phyloP scores from a whole-genome alignment of 805 yeast species.

The Yarrowia bubula region DNA sequence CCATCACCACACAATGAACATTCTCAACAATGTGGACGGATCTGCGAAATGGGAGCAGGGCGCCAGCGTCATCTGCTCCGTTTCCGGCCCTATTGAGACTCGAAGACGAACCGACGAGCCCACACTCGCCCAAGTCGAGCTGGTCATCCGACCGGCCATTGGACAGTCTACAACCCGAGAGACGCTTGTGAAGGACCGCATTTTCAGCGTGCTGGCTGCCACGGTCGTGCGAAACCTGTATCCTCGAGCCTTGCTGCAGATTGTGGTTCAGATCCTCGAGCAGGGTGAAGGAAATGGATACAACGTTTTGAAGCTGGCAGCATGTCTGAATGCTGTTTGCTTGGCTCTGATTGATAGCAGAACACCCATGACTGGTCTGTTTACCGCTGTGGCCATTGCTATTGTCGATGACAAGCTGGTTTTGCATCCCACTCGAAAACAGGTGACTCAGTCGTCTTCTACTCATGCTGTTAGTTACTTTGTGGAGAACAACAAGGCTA shows the following conservation, averaged over 20 bases:
- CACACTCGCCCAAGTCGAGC: slow-evolving; percentile 69
- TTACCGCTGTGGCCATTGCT: slow-evolving; percentile 55
- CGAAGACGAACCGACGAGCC: slow-evolving; percentile 82
- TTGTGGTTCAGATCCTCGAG: slow-evolving; percentile 63
- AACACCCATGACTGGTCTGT: slow-evolving; percentile 63
- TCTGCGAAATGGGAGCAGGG: slow-evolving; percentile 60
- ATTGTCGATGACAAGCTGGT: slow-evolving; percentile 36
- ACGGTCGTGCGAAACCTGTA: slow-evolving; percentile 60
- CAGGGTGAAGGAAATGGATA: slow-evolving; percentile 46
- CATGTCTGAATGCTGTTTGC: slow-evolving; percentile 68
- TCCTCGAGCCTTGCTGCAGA: slow-evolving; percentile 76
- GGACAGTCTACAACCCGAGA: slow-evolving; percentile 79
- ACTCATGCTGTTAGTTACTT: slow-evolving; percentile 66
- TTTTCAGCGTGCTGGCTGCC: slow-evolving; percentile 59
- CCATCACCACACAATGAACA: neutral
- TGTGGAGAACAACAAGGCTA: slow-evolving; percentile 50
- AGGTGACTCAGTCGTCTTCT: slow-evolving; percentile 48
- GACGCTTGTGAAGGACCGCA: slow-evolving; percentile 66
- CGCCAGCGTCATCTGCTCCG: slow-evolving; percentile 67
- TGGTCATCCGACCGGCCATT: slow-evolving; percentile 70
- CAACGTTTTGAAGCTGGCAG: slow-evolving; percentile 54
- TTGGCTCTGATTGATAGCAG: slow-evolving; percentile 77
- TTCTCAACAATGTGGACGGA: slow-evolving; percentile 59
- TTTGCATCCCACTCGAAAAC: slow-evolving; percentile 48
- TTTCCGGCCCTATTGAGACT: slow-evolving; percentile 89